Evolutionary conservation across 2,329 filamentous ascomycete genomes (phyloP).

Genomic region (Graphilbum fragrans): DNA sequence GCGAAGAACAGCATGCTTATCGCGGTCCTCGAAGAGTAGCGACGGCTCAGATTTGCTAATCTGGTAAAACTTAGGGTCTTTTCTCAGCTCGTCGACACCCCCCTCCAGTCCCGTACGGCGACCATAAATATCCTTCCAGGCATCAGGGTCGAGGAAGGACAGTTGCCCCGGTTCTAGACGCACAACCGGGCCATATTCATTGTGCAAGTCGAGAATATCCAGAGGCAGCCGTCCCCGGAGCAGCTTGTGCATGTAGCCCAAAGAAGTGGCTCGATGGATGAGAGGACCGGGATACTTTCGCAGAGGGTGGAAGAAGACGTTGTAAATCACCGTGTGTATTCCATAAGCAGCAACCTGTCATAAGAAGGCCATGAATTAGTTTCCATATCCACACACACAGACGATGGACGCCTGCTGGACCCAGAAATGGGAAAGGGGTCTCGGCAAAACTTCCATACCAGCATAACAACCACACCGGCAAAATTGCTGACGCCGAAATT

Average conservation of each 20-base stretch:
- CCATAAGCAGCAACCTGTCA: no score
- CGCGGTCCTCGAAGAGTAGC: conserved; percentile 15
- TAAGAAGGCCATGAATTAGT: no score
- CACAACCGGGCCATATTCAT: conserved; percentile 25
- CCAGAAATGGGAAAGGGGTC: no score
- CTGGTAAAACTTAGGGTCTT: conserved; percentile 7
- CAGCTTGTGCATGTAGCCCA: neutral
- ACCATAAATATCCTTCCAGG: conserved; percentile 26
- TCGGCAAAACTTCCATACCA: no score
- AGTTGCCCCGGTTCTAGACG: conserved; percentile 28
- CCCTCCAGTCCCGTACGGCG: conserved; percentile 3
- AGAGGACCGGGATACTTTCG: conserved; percentile 18
- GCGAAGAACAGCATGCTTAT: conserved; percentile 20
- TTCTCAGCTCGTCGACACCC: conserved; percentile 9
- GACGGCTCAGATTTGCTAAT: neutral
- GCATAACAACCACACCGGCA: no score
- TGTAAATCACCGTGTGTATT: no score
- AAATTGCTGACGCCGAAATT: no score
- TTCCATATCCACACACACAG: no score
- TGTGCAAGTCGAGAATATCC: conserved; percentile 9
- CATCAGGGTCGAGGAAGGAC: conserved; percentile 20
- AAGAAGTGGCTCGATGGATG: conserved; percentile 12
- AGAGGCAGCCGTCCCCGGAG: conserved; percentile 8
- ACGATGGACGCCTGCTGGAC: no score
- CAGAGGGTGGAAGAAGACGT: conserved; percentile 22